A percentile compares a stretch with the other conserved stretches of the same genome.
These are phyloP conservation scores for Rhizophagus clarus DNA, from an alignment of 192 early-diverging fungal species.

Conservation along the genomic window DNA sequence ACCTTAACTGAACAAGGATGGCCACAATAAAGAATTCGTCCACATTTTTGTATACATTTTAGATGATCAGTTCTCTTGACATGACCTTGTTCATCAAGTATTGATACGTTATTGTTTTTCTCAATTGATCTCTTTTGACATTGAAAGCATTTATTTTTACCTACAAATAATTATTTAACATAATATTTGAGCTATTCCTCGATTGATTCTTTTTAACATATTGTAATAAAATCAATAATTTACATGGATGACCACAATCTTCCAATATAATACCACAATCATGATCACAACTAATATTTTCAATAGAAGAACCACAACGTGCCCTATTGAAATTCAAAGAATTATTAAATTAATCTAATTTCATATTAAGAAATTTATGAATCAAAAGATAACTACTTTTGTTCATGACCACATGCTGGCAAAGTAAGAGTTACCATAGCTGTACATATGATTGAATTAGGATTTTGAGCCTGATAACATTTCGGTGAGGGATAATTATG, in stretches of 20 bases:
- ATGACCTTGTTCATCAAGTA: not conserved
- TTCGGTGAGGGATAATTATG: conserved; percentile 6
- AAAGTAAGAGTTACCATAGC: conserved; percentile 32
- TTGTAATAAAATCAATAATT: not conserved
- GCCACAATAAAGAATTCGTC: conserved; percentile 37
- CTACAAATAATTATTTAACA: conserved; percentile 32
- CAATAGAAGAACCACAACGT: conserved; percentile 26
- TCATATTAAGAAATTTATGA: not conserved
- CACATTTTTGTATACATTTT: conserved; percentile 43
- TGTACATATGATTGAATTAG: conserved; percentile 28
- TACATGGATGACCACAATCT: conserved; percentile 49
- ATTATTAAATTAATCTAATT: not conserved
- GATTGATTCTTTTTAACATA: conserved; percentile 27
- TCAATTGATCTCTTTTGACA: not conserved
- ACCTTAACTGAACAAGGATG: conserved; percentile 49
- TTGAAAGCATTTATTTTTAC: not conserved
- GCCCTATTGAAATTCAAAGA: not conserved
- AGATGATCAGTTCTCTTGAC: conserved; percentile 32
- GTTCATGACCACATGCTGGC: conserved; percentile 47
- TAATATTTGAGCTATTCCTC: too few species aligned
- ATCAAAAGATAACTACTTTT: conserved; percentile 34
- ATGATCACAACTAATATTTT: conserved; percentile 33
- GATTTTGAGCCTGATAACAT: conserved; percentile 36
- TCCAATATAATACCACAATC: conserved; percentile 32
- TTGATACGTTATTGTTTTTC: not conserved